phyloP scores from a whole-genome alignment of 371 early-diverging fungal genomes.

The Mucor racemosus region DNA sequence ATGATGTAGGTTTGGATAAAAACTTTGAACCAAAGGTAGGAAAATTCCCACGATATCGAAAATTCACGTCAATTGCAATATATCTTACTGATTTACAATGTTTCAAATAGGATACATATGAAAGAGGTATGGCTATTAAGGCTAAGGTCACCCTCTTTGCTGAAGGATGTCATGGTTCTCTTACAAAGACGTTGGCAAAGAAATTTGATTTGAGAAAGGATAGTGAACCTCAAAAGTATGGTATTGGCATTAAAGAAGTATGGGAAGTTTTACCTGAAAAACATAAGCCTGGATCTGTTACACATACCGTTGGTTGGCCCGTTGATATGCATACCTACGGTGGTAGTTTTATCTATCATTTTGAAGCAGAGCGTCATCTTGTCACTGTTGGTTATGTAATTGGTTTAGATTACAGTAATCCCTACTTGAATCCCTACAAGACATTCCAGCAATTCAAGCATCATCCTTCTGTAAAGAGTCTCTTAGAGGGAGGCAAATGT shows the following conservation, averaged over 20 bases:
- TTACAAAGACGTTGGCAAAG: constrained; percentile 88
- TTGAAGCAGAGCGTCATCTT: constrained; percentile 79
- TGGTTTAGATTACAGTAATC: constrained; percentile 94
- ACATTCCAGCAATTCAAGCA: constrained; percentile 96
- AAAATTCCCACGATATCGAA: constrained; percentile 26
- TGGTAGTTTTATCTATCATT: constrained; percentile 96
- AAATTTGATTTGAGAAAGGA: constrained; percentile 90
- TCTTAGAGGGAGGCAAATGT: constrained; percentile 92
- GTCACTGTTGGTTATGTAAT: constrained; percentile 91
- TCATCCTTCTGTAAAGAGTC: constrained; percentile 82
- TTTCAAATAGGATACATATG: constrained; percentile 72
- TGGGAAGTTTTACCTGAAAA: constrained; percentile 95
- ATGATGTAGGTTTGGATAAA: constrained; percentile 95
- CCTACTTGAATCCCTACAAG: constrained; percentile 94
- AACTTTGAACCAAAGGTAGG: constrained; percentile 82
- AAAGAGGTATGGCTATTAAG: constrained; percentile 95
- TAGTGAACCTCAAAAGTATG: constrained; percentile 86
- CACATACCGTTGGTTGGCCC: constrained; percentile 95
- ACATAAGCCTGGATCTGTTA: constrained; percentile 84
- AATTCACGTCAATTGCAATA: neutral
- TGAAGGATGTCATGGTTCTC: constrained; percentile 97
- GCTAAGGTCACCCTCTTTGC: constrained; percentile 96
- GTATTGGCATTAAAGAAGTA: constrained; percentile 96
- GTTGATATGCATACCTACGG: constrained; percentile 89
- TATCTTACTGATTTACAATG: neutral